Evolutionary conservation across 1,139 yeast species (phyloP).

Genomic region (Zygosaccharomyces pseudobailii): DNA sequence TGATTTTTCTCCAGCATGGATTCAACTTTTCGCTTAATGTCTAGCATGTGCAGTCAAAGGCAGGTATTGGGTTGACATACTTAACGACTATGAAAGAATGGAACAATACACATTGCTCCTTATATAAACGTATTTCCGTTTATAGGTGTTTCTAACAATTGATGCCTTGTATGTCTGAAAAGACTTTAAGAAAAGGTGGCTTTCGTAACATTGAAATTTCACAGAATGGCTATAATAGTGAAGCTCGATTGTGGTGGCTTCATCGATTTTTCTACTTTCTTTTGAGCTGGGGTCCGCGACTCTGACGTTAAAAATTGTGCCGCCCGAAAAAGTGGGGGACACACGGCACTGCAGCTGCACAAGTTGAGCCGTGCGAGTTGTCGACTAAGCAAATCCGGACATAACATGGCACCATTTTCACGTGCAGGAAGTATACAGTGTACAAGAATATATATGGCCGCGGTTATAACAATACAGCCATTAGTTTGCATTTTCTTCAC

Average conservation of each 20-base stretch:
- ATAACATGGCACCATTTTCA: not conserved
- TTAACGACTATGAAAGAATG: no score
- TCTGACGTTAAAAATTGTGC: not conserved
- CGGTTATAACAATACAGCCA: not conserved
- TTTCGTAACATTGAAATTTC: not conserved
- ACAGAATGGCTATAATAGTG: not conserved
- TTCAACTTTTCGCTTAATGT: not conserved
- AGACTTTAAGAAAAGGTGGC: not conserved
- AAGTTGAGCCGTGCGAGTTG: not conserved
- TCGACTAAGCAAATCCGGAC: not conserved
- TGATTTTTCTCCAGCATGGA: not conserved
- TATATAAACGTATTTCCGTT: not conserved
- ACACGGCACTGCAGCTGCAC: not conserved
- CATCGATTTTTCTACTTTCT: not conserved
- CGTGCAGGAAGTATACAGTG: not conserved
- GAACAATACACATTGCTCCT: not conserved
- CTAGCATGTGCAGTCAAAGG: not conserved
- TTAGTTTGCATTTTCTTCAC: slow-evolving; percentile 17
- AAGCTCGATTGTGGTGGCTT: not conserved
- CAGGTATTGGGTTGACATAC: not conserved
- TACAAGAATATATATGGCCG: not conserved
- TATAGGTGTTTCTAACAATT: no score
- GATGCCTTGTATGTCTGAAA: no score
- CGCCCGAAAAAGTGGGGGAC: not conserved
- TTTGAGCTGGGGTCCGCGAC: not conserved